phyloP scores from a whole-genome alignment of 768 basidiomycete species.

The Tulasnella sp. region DNA sequence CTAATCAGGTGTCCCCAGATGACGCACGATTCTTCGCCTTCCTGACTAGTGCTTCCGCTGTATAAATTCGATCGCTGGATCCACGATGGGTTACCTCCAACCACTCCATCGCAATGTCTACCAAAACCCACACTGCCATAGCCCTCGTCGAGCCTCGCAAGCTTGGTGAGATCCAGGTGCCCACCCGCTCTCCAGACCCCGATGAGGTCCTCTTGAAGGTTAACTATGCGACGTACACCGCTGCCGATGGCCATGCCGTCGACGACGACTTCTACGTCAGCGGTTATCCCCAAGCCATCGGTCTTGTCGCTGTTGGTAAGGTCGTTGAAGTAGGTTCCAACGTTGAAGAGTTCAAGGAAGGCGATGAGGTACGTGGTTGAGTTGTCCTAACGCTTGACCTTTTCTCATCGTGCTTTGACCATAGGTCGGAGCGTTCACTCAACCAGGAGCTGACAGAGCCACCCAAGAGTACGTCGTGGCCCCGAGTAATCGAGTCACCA shows the following conservation, averaged over 20 bases:
- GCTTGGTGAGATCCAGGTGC: slow-evolving; percentile 29
- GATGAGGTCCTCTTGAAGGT: slow-evolving; percentile 35
- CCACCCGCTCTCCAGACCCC: slow-evolving; percentile 27
- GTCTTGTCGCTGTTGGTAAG: slow-evolving; percentile 31
- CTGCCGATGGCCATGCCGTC: slow-evolving; percentile 32
- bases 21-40: no score
- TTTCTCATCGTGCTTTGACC: not conserved
- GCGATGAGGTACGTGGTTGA: slow-evolving; percentile 29
- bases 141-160: slow-evolving; percentile 30
- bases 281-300: slow-evolving; percentile 30
- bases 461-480: slow-evolving; percentile 31
- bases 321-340: slow-evolving; percentile 30
- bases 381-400: not conserved
- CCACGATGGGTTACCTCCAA: no score
- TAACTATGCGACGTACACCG: slow-evolving; percentile 31
- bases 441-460: slow-evolving; percentile 24
- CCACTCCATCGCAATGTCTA: no score
- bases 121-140: slow-evolving; percentile 32
- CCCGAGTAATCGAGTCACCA: slow-evolving; percentile 26
- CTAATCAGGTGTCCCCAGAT: no score
- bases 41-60: no score
- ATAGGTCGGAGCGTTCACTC: slow-evolving; percentile 26
- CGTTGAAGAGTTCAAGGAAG: slow-evolving; percentile 28
- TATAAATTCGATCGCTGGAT: no score
- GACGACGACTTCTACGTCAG: slow-evolving; percentile 28